Conservation (phyloP, 805 yeast species). For the Yarrowia sp. region DNA sequence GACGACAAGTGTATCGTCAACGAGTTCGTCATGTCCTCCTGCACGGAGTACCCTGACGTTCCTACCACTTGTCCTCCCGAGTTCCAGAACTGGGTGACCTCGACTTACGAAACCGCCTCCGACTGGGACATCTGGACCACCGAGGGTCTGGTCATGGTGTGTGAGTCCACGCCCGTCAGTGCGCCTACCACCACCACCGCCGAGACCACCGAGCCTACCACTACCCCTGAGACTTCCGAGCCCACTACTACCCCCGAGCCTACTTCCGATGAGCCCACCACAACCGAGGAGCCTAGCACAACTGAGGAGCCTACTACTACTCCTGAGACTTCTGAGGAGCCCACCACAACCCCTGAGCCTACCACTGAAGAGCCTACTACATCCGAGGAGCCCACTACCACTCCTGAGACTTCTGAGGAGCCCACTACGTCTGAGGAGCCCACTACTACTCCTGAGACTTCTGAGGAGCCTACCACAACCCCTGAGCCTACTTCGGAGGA, state of each 20-base stretch:
- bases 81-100: background rate
- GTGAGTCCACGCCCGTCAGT: background rate
- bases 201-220: background rate
- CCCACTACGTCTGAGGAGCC: background rate
- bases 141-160: background rate
- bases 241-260: background rate
- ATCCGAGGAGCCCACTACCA: background rate
- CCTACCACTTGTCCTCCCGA: constrained; percentile 6
- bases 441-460: background rate
- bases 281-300: background rate
- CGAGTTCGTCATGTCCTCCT: background rate
- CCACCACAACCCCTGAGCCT: background rate
- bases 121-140: background rate
- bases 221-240: background rate
- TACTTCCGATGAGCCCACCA: background rate
- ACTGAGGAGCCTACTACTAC: background rate
- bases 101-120: background rate
- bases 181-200: background rate
- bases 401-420: background rate
- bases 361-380: background rate
- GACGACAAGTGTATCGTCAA: background rate
- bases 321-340: background rate
- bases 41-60: background rate
- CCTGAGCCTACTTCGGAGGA: background rate
- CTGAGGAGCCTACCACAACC: background rate